Percentiles rank a stretch among this genome's conserved stretches.
These are phyloP conservation scores for Melampsora larici-populina DNA, from an alignment of 1,284 basidiomycete species.

Conservation along the genomic window DNA sequence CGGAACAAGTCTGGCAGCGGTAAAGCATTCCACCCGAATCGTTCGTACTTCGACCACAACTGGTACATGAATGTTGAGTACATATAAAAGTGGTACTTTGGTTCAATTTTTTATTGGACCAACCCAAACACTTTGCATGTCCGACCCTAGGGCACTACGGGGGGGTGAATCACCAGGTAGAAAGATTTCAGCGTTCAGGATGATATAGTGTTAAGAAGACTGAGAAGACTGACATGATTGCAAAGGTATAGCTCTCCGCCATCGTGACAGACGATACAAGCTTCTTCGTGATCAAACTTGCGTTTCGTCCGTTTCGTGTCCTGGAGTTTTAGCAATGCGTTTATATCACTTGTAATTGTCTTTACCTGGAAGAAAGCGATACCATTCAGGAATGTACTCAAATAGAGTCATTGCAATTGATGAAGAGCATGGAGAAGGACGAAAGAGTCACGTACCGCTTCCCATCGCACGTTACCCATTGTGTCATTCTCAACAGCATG, in stretches of 20 bases:
- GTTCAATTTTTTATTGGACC: conserved; percentile 51
- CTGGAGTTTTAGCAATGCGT: conserved; percentile 41
- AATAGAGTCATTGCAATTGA: too few species aligned
- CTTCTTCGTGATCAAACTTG: conserved; percentile 59
- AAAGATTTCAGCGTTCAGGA: neutral
- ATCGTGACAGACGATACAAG: conserved; percentile 63
- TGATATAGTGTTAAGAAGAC: neutral
- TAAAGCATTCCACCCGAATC: conserved; percentile 61
- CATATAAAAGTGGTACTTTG: conserved; percentile 53
- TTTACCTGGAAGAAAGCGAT: conserved; percentile 22
- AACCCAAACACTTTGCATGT: conserved; percentile 58
- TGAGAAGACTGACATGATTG: conserved; percentile 40
- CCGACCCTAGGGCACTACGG: conserved; percentile 61
- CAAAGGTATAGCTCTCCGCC: conserved; percentile 62
- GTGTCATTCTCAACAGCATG: conserved; percentile 50
- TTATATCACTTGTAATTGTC: conserved; percentile 46
- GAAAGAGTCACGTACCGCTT: conserved; percentile 43
- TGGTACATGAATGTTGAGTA: conserved; percentile 60
- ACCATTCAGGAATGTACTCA: too few species aligned
- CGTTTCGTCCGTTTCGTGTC: conserved; percentile 52
- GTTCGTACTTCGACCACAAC: conserved; percentile 56
- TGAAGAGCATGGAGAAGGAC: too few species aligned
- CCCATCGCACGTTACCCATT: conserved; percentile 44
- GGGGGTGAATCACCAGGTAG: neutral
- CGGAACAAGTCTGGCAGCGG: conserved; percentile 62